Evolutionary conservation across 805 yeast genomes (phyloP).

Genomic region (Wickerhamiella allomyrinae): DNA sequence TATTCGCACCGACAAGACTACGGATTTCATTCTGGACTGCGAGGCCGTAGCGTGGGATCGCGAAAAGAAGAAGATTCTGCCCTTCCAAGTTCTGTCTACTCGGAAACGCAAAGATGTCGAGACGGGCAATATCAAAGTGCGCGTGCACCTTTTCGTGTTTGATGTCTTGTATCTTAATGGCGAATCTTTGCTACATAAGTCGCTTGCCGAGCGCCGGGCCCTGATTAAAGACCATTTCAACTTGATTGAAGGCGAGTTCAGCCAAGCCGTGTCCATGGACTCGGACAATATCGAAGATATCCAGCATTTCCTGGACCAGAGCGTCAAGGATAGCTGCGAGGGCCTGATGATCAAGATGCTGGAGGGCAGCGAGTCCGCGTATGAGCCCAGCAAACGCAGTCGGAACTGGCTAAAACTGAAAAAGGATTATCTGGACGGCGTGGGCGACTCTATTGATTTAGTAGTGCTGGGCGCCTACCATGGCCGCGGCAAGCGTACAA

Average conservation of each 20-base stretch:
- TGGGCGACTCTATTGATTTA: conserved; percentile 88
- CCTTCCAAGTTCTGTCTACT: conserved; percentile 86
- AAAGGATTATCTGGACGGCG: conserved; percentile 88
- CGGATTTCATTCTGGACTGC: conserved; percentile 72
- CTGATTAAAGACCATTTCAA: conserved; percentile 42
- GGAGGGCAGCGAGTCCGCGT: conserved; percentile 64
- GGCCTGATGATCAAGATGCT: conserved; percentile 91
- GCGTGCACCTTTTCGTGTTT: conserved; percentile 85
- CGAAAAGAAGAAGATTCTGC: conserved; percentile 61
- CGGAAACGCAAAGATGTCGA: conserved; percentile 89
- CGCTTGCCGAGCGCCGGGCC: conserved; percentile 58
- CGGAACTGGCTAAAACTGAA: conserved; percentile 91
- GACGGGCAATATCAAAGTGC: conserved; percentile 73
- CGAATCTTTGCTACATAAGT: conserved; percentile 47
- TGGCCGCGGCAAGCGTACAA: conserved; percentile 91
- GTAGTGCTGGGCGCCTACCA: conserved; percentile 89
- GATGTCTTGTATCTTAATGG: conserved; percentile 69
- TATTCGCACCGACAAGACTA: conserved; percentile 30
- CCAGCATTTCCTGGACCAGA: conserved; percentile 72
- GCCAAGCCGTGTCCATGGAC: conserved; percentile 62
- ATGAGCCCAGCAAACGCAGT: conserved; percentile 91
- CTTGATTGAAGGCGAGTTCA: conserved; percentile 60
- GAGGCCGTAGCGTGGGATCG: conserved; percentile 98
- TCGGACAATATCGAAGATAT: conserved; percentile 59
- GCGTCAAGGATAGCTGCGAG: conserved; percentile 82